Conservation (phyloP, 331 rosid species). For the Telfairia occidentalis region DNA sequence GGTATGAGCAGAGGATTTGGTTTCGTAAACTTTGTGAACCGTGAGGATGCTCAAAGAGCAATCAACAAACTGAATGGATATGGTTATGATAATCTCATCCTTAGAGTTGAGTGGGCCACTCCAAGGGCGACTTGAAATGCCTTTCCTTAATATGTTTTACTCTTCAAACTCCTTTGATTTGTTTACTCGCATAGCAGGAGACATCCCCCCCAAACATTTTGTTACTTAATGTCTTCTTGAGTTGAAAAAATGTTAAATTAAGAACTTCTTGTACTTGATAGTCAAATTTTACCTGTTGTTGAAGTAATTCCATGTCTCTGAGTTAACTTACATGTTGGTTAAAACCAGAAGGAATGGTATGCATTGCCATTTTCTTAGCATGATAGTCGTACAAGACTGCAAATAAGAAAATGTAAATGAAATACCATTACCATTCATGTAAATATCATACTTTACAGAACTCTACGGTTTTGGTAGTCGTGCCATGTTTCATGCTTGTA, state of each 20-base stretch:
- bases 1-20: conserved; percentile 90
- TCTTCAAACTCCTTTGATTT: not conserved
- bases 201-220: not conserved
- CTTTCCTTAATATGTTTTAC: not conserved
- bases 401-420: not conserved
- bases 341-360: not conserved
- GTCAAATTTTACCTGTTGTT: not conserved
- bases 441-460: not conserved
- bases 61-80: conserved; percentile 91
- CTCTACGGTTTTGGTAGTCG: no score
- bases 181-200: not conserved
- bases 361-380: not conserved
- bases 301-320: not conserved
- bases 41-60: conserved; percentile 94
- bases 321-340: not conserved
- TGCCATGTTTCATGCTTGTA: not conserved
- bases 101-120: conserved; percentile 97
- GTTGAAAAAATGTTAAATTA: not conserved
- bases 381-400: not conserved
- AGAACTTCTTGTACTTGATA: not conserved
- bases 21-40: conserved; percentile 81
- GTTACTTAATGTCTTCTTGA: not conserved
- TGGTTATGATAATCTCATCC: conserved; percentile 89
- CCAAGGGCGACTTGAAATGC: conserved; percentile 57
- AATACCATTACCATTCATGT: not conserved